Conservation (phyloP, 129 eudicot genomes). For the Tagetes erecta region DNA sequence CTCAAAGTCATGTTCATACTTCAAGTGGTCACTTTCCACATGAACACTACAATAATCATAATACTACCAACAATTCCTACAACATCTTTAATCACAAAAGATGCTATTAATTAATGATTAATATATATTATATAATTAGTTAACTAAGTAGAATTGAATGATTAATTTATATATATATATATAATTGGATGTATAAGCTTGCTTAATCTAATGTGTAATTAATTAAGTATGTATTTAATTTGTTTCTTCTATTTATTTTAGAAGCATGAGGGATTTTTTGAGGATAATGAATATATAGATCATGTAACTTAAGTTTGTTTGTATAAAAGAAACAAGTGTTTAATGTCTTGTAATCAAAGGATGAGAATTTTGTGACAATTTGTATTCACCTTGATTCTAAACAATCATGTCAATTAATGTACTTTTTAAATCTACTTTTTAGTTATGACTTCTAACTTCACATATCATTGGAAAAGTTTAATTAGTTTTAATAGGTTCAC, state of each 20-base stretch:
- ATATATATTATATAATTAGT: background rate
- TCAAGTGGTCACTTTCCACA: conserved; percentile 46
- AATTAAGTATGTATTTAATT: conserved; percentile 30
- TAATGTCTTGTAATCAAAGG: conserved; percentile 12
- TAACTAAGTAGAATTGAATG: conserved; percentile 24
- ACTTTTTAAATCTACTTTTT: too few species aligned
- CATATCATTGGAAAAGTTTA: too few species aligned
- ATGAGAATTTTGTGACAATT: conserved; percentile 24
- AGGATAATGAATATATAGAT: conserved; percentile 25
- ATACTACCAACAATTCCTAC: conserved; percentile 37
- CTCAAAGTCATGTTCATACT: conserved; percentile 44
- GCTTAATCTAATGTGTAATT: conserved; percentile 31
- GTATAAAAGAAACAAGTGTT: conserved; percentile 6
- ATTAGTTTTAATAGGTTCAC: too few species aligned
- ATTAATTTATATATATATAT: background rate
- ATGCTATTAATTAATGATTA: conserved; percentile 21
- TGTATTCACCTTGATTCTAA: conserved; percentile 27
- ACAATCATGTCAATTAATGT: too few species aligned
- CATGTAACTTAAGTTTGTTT: conserved; percentile 9
- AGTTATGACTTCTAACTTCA: too few species aligned
- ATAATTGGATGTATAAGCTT: conserved; percentile 25
- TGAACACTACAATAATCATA: conserved; percentile 28
- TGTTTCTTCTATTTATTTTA: background rate
- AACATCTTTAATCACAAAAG: conserved; percentile 52
- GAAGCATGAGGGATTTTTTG: background rate